Evolutionary conservation across 2,329 filamentous ascomycete genomes (phyloP).

Genomic region (Trichophyton rubrum): DNA sequence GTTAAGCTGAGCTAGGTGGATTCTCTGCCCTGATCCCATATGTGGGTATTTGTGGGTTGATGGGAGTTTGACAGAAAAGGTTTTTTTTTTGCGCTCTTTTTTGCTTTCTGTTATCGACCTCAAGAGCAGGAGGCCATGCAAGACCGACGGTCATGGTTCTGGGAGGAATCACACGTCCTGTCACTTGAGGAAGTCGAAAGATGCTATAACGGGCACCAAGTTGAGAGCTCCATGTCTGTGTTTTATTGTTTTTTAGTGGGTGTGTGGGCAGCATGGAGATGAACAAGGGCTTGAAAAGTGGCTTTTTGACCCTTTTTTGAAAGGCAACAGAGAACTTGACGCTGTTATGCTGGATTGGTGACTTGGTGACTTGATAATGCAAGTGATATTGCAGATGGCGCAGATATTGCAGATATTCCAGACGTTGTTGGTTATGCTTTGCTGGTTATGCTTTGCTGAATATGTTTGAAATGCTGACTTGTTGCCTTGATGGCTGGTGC

Average conservation of each 20-base stretch:
- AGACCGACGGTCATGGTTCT: background rate
- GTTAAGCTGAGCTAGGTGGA: conserved; percentile 1
- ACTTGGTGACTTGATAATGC: background rate
- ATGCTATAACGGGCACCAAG: conserved; percentile 1
- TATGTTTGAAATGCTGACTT: too few species aligned
- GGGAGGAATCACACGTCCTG: background rate
- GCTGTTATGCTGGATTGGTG: background rate
- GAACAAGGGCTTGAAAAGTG: conserved; percentile 2
- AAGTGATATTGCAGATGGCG: background rate
- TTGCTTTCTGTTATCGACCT: conserved; percentile 2
- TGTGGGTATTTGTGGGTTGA: background rate
- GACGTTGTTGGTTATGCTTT: too few species aligned
- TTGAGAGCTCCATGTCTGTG: conserved; percentile 1
- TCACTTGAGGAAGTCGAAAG: background rate
- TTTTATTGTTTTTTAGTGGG: background rate
- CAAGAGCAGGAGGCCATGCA: background rate
- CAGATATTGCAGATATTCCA: background rate
- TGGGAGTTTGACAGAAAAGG: background rate
- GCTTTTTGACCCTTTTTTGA: background rate
- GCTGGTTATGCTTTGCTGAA: background rate
- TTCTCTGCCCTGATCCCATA: background rate
- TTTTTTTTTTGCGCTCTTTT: background rate
- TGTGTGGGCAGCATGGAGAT: background rate
- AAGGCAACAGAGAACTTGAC: background rate
- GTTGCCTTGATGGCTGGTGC: too few species aligned